A percentile compares a stretch with the other conserved stretches of the same genome.
These are phyloP conservation scores for Nematodospora anomalae DNA, from an alignment of 1,139 yeast genomes.

Conservation along the genomic window DNA sequence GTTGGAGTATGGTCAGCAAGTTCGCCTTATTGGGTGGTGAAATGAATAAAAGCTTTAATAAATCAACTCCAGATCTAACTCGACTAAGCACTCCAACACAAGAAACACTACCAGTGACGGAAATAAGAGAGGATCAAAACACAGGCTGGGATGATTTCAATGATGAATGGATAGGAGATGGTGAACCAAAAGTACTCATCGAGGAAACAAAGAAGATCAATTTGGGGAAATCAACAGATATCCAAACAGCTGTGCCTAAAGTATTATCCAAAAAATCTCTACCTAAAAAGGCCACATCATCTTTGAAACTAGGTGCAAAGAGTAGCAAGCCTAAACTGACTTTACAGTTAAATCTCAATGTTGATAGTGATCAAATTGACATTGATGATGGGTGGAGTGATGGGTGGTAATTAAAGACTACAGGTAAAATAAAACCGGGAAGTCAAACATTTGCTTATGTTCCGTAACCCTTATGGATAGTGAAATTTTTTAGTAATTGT, in stretches of 20 bases:
- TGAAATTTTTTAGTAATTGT: no score
- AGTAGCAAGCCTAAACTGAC: slow-evolving; percentile 25
- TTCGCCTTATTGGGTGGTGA: slow-evolving; percentile 33
- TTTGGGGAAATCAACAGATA: slow-evolving; percentile 13
- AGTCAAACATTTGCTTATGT: no score
- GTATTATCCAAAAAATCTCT: slow-evolving; percentile 14
- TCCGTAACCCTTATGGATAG: no score
- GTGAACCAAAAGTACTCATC: slow-evolving; percentile 12
- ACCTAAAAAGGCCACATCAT: slow-evolving; percentile 11
- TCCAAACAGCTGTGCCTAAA: slow-evolving; percentile 7
- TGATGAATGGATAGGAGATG: slow-evolving; percentile 17
- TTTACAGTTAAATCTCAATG: slow-evolving; percentile 40
- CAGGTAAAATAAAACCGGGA: no score
- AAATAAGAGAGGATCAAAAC: slow-evolving; percentile 14
- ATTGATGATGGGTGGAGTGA: slow-evolving; percentile 50
- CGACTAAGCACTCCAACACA: slow-evolving; percentile 26
- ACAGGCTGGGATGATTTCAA: slow-evolving; percentile 17
- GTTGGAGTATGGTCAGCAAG: slow-evolving; percentile 41
- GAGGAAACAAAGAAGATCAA: slow-evolving; percentile 12
- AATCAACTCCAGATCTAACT: slow-evolving; percentile 44
- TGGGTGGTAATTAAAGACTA: slow-evolving; percentile 24
- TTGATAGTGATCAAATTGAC: slow-evolving; percentile 49
- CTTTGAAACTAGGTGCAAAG: slow-evolving; percentile 30
- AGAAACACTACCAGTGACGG: slow-evolving; percentile 16
- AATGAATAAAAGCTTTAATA: slow-evolving; percentile 38